phyloP scores from a whole-genome alignment of 2,329 filamentous ascomycete species.

The Tetracladium maxilliforme region DNA sequence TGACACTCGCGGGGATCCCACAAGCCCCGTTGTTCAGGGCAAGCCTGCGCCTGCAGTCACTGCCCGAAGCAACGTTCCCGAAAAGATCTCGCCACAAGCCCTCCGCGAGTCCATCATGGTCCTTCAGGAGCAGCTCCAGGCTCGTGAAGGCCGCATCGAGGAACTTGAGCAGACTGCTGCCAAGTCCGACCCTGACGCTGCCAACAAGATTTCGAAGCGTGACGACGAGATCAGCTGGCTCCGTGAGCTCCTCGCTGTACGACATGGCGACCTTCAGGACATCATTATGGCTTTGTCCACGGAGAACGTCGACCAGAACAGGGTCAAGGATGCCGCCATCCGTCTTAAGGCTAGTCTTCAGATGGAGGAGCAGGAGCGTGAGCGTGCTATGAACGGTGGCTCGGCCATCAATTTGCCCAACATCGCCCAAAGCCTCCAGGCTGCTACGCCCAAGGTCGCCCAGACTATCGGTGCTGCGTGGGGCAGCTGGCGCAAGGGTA shows the following conservation, averaged over 20 bases:
- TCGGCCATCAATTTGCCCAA: slow-evolving; percentile 57
- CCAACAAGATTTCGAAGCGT: slow-evolving; percentile 72
- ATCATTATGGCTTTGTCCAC: slow-evolving; percentile 69
- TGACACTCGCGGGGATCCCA: slow-evolving; percentile 13
- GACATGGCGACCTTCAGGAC: slow-evolving; percentile 83
- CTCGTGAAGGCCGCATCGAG: slow-evolving; percentile 82
- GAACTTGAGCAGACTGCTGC: slow-evolving; percentile 61
- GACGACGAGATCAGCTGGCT: slow-evolving; percentile 94
- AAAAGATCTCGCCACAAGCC: slow-evolving; percentile 88
- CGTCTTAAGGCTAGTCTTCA: slow-evolving; percentile 86
- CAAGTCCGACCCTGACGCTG: slow-evolving; percentile 60
- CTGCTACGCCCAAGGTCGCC: slow-evolving; percentile 68
- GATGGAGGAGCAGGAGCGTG: slow-evolving; percentile 95
- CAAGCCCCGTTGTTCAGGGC: slow-evolving; percentile 9
- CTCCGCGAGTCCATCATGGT: slow-evolving; percentile 93
- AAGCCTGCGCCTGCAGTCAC: slow-evolving; percentile 17
- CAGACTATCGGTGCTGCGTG: slow-evolving; percentile 85
- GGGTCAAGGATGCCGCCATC: slow-evolving; percentile 81
- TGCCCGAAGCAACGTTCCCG: slow-evolving; percentile 41
- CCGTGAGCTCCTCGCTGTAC: slow-evolving; percentile 79
- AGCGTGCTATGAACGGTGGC: slow-evolving; percentile 62
- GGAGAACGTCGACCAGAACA: slow-evolving; percentile 61
- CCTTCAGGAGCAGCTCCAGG: slow-evolving; percentile 89
- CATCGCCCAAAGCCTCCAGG: slow-evolving; percentile 61
- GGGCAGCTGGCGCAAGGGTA: slow-evolving; percentile 76